Conservation (phyloP, 2,329 filamentous ascomycete genomes). For the Aspergillus caelatus region DNA sequence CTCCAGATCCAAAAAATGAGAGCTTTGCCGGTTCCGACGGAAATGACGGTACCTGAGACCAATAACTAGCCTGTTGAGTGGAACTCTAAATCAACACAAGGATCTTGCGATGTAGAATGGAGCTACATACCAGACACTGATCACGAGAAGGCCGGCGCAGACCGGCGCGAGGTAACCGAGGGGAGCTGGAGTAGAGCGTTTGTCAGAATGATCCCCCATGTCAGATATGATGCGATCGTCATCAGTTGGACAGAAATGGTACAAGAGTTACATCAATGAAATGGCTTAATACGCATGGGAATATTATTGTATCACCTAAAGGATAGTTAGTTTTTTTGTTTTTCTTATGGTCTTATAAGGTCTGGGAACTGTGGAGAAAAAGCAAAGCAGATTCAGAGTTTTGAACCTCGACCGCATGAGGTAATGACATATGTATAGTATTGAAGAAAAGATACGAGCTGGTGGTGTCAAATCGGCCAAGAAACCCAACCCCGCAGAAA, state of each 20-base stretch:
- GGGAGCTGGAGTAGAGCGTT: constrained; percentile 13
- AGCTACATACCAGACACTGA: constrained; percentile 20
- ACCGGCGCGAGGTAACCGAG: constrained; percentile 23
- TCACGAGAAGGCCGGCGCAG: constrained; percentile 19
- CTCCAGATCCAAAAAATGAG: constrained; percentile 15
- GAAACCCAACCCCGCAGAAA: not conserved
- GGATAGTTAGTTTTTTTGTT: not conserved
- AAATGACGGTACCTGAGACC: constrained; percentile 14
- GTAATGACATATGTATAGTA: not conserved
- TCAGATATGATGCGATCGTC: not conserved
- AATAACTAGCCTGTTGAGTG: constrained; percentile 15
- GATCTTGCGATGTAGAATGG: not conserved
- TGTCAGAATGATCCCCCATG: constrained; percentile 11
- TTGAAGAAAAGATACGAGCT: not conserved
- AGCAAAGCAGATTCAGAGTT: not conserved
- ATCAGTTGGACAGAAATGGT: not conserved
- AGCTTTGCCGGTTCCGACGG: not conserved
- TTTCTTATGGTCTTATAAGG: not conserved
- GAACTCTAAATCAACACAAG: not conserved
- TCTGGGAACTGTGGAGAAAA: not conserved
- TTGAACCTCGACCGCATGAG: not conserved
- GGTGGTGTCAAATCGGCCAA: not conserved
- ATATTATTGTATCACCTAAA: not conserved
- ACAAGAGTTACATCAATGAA: constrained; percentile 3
- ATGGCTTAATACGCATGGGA: not conserved